Percentiles rank a stretch among this genome's conserved stretches.
phyloP scores from a whole-genome alignment of 805 yeast genomes.

The Wickerhamomyces chaumierensis region DNA sequence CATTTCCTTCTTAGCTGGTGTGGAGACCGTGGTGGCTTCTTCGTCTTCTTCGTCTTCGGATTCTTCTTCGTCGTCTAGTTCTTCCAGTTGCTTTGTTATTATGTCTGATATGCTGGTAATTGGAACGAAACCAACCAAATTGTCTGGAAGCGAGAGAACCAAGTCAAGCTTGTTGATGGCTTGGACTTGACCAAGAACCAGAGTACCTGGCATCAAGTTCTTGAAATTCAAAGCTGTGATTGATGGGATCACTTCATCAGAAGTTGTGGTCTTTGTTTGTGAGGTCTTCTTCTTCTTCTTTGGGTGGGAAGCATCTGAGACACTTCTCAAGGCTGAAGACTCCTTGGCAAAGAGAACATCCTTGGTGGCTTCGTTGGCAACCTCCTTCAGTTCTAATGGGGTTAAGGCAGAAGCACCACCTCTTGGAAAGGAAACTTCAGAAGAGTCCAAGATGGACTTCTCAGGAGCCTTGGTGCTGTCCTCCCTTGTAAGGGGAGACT shows the following conservation, averaged over 20 bases:
- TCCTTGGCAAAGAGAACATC: slow-evolving; percentile 63
- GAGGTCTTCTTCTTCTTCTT: slow-evolving; percentile 30
- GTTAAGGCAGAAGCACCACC: slow-evolving; percentile 86
- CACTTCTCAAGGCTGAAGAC: slow-evolving; percentile 3
- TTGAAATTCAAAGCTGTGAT: slow-evolving; percentile 56
- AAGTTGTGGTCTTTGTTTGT: slow-evolving; percentile 18
- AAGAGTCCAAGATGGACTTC: slow-evolving; percentile 24
- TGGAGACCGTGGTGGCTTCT: slow-evolving; percentile 10
- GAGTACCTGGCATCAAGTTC: slow-evolving; percentile 57
- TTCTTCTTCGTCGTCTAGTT: slow-evolving; percentile 34
- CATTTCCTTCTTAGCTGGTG: slow-evolving; percentile 26
- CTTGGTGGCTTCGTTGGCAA: slow-evolving; percentile 81
- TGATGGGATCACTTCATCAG: slow-evolving; percentile 22
- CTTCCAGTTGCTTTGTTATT: slow-evolving; percentile 45
- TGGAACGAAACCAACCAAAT: slow-evolving; percentile 68
- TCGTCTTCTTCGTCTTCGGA: slow-evolving; percentile 29
- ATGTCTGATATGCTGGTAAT: slow-evolving; percentile 61
- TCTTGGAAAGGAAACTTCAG: slow-evolving; percentile 66
- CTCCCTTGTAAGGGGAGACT: slow-evolving; percentile 28
- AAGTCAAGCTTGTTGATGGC: slow-evolving; percentile 53
- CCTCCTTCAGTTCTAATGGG: slow-evolving; percentile 85
- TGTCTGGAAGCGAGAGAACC: slow-evolving; percentile 67
- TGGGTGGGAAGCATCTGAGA: slow-evolving; percentile 18
- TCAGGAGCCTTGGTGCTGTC: slow-evolving; percentile 28
- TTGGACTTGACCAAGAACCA: slow-evolving; percentile 66